Conservation (phyloP, 2,329 filamentous ascomycete genomes). For the Elsinoe australis region DNA sequence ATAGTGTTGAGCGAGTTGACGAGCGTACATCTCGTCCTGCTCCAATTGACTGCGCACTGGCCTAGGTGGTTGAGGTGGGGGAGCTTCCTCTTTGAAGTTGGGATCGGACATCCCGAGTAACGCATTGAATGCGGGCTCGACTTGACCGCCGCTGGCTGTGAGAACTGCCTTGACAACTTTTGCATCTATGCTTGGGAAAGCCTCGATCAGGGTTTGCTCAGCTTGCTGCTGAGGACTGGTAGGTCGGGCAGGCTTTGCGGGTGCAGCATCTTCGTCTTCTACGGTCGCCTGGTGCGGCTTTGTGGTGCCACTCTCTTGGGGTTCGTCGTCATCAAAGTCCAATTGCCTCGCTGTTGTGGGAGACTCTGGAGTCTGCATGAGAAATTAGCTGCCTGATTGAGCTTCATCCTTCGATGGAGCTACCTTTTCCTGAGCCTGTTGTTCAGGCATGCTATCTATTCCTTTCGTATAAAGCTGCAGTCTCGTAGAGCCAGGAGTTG, state of each 20-base stretch:
- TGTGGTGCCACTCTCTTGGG: slow-evolving; percentile 50
- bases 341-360: slow-evolving; percentile 34
- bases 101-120: slow-evolving; percentile 61
- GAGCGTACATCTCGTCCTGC: slow-evolving; percentile 83
- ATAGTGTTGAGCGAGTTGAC: slow-evolving; percentile 88
- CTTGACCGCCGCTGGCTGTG: slow-evolving; percentile 72
- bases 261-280: slow-evolving; percentile 45
- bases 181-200: slow-evolving; percentile 77
- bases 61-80: slow-evolving; percentile 71
- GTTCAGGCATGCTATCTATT: not conserved
- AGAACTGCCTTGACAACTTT: slow-evolving; percentile 81
- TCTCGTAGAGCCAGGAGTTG: not conserved
- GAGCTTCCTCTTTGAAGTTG: slow-evolving; percentile 41
- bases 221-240: slow-evolving; percentile 75
- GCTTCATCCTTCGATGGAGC: not conserved
- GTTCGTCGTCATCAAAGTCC: slow-evolving; percentile 52
- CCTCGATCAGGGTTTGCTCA: slow-evolving; percentile 81
- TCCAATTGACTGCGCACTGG: slow-evolving; percentile 68
- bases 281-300: slow-evolving; percentile 42
- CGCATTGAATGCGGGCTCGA: slow-evolving; percentile 94
- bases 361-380: slow-evolving; percentile 24
- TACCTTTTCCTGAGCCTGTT: slow-evolving; percentile 12
- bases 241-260: slow-evolving; percentile 74
- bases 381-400: slow-evolving; percentile 29
- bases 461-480: not conserved